phyloP scores from a whole-genome alignment of 208 protist species.

The Crithidia fasciculata region DNA sequence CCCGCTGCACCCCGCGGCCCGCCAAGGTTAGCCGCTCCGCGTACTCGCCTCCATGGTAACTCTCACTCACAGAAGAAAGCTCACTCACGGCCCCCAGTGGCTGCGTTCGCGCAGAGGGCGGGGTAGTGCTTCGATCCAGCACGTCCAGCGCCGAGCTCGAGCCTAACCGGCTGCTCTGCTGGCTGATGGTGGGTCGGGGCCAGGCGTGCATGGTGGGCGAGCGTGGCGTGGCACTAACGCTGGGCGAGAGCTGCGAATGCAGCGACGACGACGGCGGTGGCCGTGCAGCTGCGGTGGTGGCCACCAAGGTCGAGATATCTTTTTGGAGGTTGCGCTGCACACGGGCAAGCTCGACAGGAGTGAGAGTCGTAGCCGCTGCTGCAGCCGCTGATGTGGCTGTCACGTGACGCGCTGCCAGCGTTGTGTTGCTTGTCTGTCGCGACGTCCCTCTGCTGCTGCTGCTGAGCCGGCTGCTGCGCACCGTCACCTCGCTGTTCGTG shows the following conservation, averaged over 20 bases:
- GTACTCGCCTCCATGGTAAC: background rate
- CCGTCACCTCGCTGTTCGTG: slow-evolving; percentile 11
- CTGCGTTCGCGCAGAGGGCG: background rate
- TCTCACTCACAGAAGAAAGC: background rate
- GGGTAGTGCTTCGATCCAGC: background rate
- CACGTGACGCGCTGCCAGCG: background rate
- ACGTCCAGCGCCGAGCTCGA: background rate
- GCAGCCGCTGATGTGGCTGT: background rate
- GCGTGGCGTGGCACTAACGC: background rate
- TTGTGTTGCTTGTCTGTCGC: slow-evolving; percentile 2
- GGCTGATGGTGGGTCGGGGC: background rate
- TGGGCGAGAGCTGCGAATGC: background rate
- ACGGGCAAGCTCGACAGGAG: slow-evolving; percentile 7
- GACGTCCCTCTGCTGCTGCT: background rate
- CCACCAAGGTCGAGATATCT: slow-evolving; percentile 40
- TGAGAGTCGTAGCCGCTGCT: background rate
- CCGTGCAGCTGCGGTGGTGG: slow-evolving; percentile 26
- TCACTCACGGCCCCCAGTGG: background rate
- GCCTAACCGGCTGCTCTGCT: background rate
- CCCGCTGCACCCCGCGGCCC: background rate
- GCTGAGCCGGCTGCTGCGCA: slow-evolving; percentile 15
- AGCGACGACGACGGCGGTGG: background rate
- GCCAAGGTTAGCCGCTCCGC: slow-evolving; percentile 11
- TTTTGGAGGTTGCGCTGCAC: slow-evolving; percentile 35
- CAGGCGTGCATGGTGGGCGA: background rate